These are phyloP conservation scores for Cercospora brassicicola DNA, from an alignment of 2,329 filamentous ascomycete species.

Conservation along the genomic window DNA sequence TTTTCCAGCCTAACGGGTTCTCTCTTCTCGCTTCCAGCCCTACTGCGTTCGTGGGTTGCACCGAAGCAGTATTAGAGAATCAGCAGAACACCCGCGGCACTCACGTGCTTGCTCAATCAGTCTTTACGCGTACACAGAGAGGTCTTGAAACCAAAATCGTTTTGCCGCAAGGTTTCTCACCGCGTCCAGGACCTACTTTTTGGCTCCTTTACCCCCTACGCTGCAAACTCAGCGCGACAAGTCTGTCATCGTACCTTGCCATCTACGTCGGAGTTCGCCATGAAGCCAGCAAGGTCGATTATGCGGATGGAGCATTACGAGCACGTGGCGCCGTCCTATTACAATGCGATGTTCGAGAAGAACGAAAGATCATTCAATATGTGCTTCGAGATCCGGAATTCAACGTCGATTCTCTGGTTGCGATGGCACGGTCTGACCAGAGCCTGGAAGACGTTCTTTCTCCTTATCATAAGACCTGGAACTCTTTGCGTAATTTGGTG, in stretches of 20 bases:
- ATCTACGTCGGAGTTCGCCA: neutral
- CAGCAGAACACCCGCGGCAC: neutral
- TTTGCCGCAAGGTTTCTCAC: neutral
- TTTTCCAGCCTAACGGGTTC: neutral
- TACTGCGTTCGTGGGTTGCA: neutral
- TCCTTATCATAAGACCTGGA: neutral
- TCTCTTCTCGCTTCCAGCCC: neutral
- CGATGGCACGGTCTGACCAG: neutral
- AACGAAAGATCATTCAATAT: neutral
- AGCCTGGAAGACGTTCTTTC: neutral
- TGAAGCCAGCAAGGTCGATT: neutral
- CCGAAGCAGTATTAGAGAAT: neutral
- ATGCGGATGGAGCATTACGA: neutral
- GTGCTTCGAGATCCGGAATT: neutral
- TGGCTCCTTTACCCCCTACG: neutral
- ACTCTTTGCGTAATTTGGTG: neutral
- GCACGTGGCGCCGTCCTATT: neutral
- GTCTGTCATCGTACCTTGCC: neutral
- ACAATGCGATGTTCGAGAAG: neutral
- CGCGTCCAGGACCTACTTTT: neutral
- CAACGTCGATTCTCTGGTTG: neutral
- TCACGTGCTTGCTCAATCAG: neutral
- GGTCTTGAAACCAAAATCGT: neutral
- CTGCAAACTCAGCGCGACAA: neutral
- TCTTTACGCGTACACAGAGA: neutral